Evolutionary conservation across 164 flowering plant species (phyloP).

Genomic region (Aristolochia californica): DNA sequence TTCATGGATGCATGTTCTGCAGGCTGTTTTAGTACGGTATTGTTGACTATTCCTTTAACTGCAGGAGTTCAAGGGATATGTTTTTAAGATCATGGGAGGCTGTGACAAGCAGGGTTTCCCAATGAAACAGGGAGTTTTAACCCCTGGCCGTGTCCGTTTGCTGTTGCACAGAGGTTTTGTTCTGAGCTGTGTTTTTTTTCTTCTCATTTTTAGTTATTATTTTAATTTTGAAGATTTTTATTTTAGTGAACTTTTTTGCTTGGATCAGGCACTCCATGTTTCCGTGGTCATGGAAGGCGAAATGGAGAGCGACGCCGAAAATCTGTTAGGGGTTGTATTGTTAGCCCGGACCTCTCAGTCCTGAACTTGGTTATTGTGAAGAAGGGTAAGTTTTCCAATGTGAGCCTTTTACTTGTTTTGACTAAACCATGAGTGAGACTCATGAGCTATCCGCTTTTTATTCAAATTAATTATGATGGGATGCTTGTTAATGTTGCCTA

Average conservation of each 20-base stretch:
- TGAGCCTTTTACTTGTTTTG: neutral
- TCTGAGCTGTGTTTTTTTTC: neutral
- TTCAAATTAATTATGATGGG: too few relatives aligned
- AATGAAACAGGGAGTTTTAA: slow-evolving; percentile 45
- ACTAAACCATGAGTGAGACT: too few relatives aligned
- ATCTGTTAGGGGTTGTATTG: slow-evolving; percentile 41
- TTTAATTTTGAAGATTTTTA: neutral
- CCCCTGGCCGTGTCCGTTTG: slow-evolving; percentile 39
- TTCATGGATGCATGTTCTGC: too few relatives aligned
- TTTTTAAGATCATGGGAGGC: slow-evolving; percentile 46
- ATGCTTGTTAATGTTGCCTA: too few relatives aligned
- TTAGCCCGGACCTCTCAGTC: slow-evolving; percentile 38
- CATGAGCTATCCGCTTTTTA: too few relatives aligned
- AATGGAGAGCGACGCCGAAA: slow-evolving; percentile 40
- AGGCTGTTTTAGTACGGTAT: too few relatives aligned
- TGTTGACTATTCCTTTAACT: too few relatives aligned
- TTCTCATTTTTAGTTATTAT: neutral
- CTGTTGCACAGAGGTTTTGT: slow-evolving; percentile 30
- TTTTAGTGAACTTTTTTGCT: neutral
- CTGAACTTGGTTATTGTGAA: slow-evolving; percentile 40
- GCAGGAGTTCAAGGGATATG: slow-evolving; percentile 44
- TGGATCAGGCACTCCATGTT: slow-evolving; percentile 32
- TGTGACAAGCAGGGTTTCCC: slow-evolving; percentile 47
- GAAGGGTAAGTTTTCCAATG: slow-evolving; percentile 15
- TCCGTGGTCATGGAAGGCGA: slow-evolving; percentile 42